Evolutionary conservation across 2,329 filamentous ascomycete genomes (phyloP), one percentile per base, ranked within the genome.

Genomic region (Paramyrothecium sp.): DNA sequence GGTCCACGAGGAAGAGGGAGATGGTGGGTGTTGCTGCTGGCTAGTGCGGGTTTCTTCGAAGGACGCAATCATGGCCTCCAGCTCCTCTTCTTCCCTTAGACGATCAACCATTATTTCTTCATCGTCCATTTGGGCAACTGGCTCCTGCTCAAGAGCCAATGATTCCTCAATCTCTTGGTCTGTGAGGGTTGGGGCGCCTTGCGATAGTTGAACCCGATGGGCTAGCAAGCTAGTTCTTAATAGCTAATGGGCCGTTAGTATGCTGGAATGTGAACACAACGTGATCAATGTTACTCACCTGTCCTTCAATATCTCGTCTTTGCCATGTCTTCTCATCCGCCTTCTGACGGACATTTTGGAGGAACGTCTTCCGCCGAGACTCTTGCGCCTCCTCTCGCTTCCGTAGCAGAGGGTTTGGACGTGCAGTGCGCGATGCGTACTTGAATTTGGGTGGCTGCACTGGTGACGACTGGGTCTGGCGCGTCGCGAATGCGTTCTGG

Each of bases 361-460:
- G 74, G 65, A 94, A 94, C 56, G 89, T 76, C 33, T 83, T 82
- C 51, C 90, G 78, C 57, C 90, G 77, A 55, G 82, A 78, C 67
- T 91, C 87, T 56, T 86, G 84, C 1, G 79, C 78, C 19, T 84
- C 84, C 67, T 92, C 84, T 53, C 84, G 80, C 59, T 75, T 82
- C 61, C 83, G 81, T 19, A 87, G 73, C 7, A 89, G 65, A 0
- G 88, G 89, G 60, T 89, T 91, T 38, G 81, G 78, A 59, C 88
- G 88, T 55, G 80, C 74, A 16, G 78, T 76, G 17, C 85, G 80
- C 59, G 82, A 74, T 26, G 83, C 78, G 63, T 78, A 88, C 57
- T 77, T 82, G 69, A 77, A 80, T 26, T 73, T 74, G 33, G 70
- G 64, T 11, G 72, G 68, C 50, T 70, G 65, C 26, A 78, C 74